Conservation (phyloP, 2,329 filamentous ascomycete species). For the Pseudogymnoascus sp. region DNA sequence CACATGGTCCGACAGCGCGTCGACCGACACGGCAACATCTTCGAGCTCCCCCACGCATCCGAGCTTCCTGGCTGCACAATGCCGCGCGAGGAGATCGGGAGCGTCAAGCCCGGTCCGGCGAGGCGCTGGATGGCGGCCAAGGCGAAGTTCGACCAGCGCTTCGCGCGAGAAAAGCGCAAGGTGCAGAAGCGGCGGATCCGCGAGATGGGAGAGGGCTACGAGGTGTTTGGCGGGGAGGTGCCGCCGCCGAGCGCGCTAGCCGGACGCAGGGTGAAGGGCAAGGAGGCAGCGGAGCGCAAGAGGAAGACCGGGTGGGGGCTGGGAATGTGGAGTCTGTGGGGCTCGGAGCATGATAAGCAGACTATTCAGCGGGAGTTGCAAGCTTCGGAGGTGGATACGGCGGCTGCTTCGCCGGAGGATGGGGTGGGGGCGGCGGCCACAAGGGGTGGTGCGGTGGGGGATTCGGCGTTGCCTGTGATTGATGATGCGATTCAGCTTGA, state of each 20-base stretch:
- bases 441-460: conserved; percentile 17
- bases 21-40: conserved; percentile 66
- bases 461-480: background rate
- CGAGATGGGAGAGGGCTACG: conserved; percentile 64
- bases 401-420: conserved; percentile 31
- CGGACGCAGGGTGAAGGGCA: conserved; percentile 50
- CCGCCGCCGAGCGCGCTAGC: conserved; percentile 81
- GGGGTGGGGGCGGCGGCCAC: conserved; percentile 35
- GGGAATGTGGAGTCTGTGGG: conserved; percentile 79
- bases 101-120: conserved; percentile 71
- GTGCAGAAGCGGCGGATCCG: conserved; percentile 66
- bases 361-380: conserved; percentile 54
- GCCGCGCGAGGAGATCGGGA: conserved; percentile 57
- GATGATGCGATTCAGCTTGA: conserved; percentile 12
- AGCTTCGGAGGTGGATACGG: conserved; percentile 30
- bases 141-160: conserved; percentile 63
- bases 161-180: conserved; percentile 56
- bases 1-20: conserved; percentile 92
- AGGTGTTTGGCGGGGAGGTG: conserved; percentile 62
- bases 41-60: conserved; percentile 53
- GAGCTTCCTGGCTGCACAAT: conserved; percentile 60
- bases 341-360: conserved; percentile 76
- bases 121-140: conserved; percentile 76
- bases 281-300: conserved; percentile 44
- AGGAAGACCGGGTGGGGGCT: conserved; percentile 62